Percentiles rank a stretch among this genome's conserved stretches.
phyloP scores from a whole-genome alignment of 352 stramenopile genomes.

The Globisporangium mamillatum region DNA sequence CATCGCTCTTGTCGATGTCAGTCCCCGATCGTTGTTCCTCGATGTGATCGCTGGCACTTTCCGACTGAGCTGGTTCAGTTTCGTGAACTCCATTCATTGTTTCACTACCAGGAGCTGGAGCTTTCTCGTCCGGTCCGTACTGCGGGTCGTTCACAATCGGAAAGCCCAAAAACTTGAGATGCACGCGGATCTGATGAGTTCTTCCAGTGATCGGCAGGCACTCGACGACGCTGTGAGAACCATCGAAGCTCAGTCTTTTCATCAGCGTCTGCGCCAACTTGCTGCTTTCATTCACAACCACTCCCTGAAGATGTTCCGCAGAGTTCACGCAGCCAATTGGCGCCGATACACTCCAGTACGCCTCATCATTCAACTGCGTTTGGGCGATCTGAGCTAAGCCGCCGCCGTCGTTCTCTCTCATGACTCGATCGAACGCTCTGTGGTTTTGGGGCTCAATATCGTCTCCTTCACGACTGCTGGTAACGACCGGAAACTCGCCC shows the following conservation, averaged over 20 bases:
- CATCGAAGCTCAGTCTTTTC: constrained; percentile 17
- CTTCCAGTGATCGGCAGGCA: constrained; percentile 89
- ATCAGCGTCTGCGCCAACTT: constrained; percentile 48
- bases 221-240: constrained; percentile 75
- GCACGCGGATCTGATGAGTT: constrained; percentile 95
- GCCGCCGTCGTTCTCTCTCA: constrained; percentile 12
- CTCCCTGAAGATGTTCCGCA: constrained; percentile 21
- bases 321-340: constrained; percentile 30
- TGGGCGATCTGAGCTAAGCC: constrained; percentile 11
- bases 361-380: constrained; percentile 5
- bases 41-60: not conserved
- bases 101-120: not conserved
- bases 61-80: not conserved
- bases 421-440: constrained; percentile 13
- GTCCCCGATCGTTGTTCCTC: not conserved
- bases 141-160: constrained; percentile 95
- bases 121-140: constrained; percentile 63
- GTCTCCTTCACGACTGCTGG: not conserved
- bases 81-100: not conserved
- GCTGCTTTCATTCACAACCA: constrained; percentile 9
- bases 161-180: constrained; percentile 85
- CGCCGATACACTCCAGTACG: constrained; percentile 40
- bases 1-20: not conserved
- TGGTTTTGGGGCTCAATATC: constrained; percentile 10
- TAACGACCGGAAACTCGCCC: constrained; percentile 34